Percentiles rank a stretch among this genome's conserved stretches.
phyloP scores from a whole-genome alignment of 768 basidiomycete genomes.

The Podaxis sp. region DNA sequence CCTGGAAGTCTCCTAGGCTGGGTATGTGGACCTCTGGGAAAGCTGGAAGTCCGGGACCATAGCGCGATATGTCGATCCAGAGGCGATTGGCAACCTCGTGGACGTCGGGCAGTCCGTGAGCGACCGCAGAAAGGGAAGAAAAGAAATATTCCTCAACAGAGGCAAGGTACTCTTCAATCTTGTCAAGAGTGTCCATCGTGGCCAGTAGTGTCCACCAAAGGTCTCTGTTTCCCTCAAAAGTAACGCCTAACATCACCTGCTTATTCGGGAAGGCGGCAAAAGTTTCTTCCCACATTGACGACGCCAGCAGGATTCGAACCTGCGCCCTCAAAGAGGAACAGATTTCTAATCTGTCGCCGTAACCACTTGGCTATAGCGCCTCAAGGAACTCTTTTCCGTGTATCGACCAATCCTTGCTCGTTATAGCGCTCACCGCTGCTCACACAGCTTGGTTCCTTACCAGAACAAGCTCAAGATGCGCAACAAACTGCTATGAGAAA shows the following conservation, averaged over 20 bases:
- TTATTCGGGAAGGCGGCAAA: slow-evolving; percentile 25
- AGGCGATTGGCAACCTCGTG: slow-evolving; percentile 63
- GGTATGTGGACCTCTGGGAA: slow-evolving; percentile 53
- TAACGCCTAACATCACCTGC: slow-evolving; percentile 33
- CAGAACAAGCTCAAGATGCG: slow-evolving; percentile 53
- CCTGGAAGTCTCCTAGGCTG: slow-evolving; percentile 65
- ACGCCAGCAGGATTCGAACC: slow-evolving; percentile 30
- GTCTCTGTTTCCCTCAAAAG: slow-evolving; percentile 28
- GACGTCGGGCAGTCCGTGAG: slow-evolving; percentile 57
- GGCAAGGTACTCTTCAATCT: slow-evolving; percentile 67
- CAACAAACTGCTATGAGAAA: slow-evolving; percentile 19
- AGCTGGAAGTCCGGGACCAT: slow-evolving; percentile 63
- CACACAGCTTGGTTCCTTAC: neutral
- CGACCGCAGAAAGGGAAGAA: slow-evolving; percentile 49
- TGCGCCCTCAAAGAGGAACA: slow-evolving; percentile 69
- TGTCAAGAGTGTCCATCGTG: slow-evolving; percentile 46
- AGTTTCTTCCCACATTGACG: too few species aligned
- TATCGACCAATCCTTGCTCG: slow-evolving; percentile 33
- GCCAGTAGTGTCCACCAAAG: slow-evolving; percentile 3
- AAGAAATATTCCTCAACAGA: slow-evolving; percentile 61
- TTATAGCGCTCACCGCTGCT: neutral
- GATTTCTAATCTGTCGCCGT: slow-evolving; percentile 76
- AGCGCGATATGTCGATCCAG: slow-evolving; percentile 78
- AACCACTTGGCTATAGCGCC: slow-evolving; percentile 81
- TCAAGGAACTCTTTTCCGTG: neutral